A percentile compares a stretch with the other conserved stretches of the same genome.
These are phyloP conservation scores for Thuidium tamariscinum DNA, from an alignment of 225 moss, liverwort and hornwort genomes.

Conservation along the genomic window DNA sequence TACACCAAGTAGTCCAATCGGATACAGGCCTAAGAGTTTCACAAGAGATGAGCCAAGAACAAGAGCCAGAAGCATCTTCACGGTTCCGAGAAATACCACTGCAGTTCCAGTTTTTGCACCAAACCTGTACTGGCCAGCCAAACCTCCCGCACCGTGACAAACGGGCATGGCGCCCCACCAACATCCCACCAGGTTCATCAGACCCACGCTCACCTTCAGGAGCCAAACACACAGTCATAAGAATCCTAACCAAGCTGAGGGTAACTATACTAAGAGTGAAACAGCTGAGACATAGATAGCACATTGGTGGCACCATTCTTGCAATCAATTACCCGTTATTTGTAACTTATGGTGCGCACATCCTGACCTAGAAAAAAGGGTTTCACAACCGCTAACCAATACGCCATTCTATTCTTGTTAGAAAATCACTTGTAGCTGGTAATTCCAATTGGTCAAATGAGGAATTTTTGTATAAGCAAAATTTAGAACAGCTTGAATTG, in stretches of 20 bases:
- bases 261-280: neutral
- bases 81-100: slow-evolving; percentile 57
- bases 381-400: neutral
- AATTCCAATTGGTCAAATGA: neutral
- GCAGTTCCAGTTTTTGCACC: slow-evolving; percentile 61
- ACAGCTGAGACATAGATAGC: neutral
- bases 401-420: neutral
- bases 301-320: neutral
- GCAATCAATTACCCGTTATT: neutral
- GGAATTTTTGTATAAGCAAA: neutral
- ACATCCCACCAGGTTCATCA: slow-evolving; percentile 84
- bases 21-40: slow-evolving; percentile 41
- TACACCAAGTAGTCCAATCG: slow-evolving; percentile 64
- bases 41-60: slow-evolving; percentile 54
- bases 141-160: slow-evolving; percentile 77
- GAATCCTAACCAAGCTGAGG: neutral
- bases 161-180: slow-evolving; percentile 94
- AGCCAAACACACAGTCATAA: neutral
- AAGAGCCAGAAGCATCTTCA: slow-evolving; percentile 51
- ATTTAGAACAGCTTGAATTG: neutral
- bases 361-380: neutral
- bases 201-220: slow-evolving; percentile 59
- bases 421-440: neutral
- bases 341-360: neutral
- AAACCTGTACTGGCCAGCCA: slow-evolving; percentile 79